phyloP scores from a whole-genome alignment of 1,284 basidiomycete genomes.

The Phenoliferia sp. region DNA sequence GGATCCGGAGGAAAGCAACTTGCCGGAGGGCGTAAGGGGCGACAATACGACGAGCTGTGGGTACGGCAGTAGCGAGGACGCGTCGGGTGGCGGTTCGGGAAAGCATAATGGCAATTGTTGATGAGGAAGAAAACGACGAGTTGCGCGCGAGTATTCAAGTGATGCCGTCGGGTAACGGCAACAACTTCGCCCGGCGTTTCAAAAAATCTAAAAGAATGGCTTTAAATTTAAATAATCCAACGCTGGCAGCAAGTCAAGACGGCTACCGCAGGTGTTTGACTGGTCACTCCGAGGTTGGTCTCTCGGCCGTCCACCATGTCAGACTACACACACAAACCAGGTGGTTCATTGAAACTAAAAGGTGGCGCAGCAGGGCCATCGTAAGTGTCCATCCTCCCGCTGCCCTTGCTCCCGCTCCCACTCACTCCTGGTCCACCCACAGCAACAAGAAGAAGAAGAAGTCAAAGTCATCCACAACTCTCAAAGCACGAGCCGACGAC shows the following conservation, averaged over 20 bases:
- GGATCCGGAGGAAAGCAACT: neutral
- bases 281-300: neutral
- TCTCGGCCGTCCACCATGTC: neutral
- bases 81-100: neutral
- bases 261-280: neutral
- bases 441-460: conserved; percentile 80
- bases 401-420: neutral
- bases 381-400: conserved; percentile 2
- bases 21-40: neutral
- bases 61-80: neutral
- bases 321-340: conserved; percentile 70
- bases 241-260: no score
- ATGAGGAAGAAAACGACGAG: neutral
- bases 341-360: conserved; percentile 86
- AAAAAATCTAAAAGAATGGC: no score
- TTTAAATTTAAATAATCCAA: no score
- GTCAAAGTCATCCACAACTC: conserved; percentile 50
- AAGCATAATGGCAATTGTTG: neutral
- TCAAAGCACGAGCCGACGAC: conserved; percentile 51
- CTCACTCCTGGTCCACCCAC: neutral
- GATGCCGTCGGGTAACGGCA: no score
- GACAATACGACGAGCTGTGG: neutral
- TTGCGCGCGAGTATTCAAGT: no score
- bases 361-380: conserved; percentile 59
- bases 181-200: no score